These are phyloP conservation scores for Hura crepitans DNA, from an alignment of 441 rosid species.

Conservation along the genomic window DNA sequence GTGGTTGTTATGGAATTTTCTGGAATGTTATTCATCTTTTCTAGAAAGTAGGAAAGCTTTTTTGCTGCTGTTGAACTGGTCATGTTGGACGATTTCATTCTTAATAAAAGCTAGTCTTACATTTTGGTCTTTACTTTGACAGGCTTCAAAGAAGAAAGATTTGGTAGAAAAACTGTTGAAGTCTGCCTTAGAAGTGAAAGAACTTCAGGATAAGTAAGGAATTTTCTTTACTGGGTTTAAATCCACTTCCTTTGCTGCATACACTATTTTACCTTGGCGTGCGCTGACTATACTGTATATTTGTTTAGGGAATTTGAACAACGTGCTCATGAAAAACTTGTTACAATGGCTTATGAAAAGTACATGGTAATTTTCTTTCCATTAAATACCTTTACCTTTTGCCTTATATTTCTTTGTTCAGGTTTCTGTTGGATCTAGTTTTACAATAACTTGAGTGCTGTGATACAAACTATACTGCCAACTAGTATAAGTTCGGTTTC, in stretches of 20 bases:
- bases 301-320: constrained; percentile 68
- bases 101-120: constrained; percentile 8
- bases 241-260: constrained; percentile 15
- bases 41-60: constrained; percentile 10
- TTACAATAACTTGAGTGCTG: neutral
- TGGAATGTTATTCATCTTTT: neutral
- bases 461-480: neutral
- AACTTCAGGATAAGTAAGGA: constrained; percentile 62
- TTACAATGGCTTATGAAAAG: constrained; percentile 75
- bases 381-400: neutral
- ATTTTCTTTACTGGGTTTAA: constrained; percentile 18
- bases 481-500: neutral
- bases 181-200: constrained; percentile 55
- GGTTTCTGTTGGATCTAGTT: neutral
- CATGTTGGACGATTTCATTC: constrained; percentile 12
- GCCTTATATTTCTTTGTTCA: neutral
- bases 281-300: constrained; percentile 17
- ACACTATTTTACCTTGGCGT: constrained; percentile 10
- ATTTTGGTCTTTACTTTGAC: constrained; percentile 23
- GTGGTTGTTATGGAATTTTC: constrained; percentile 2
- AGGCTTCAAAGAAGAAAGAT: constrained; percentile 68
- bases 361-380: constrained; percentile 56
- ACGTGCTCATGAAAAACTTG: constrained; percentile 72
- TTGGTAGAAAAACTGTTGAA: constrained; percentile 52
- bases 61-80: constrained; percentile 18